A percentile compares a stretch with the other conserved stretches of the same genome.
These are phyloP conservation scores for Pseudotsuga menziesii DNA, from an alignment of 75 land plant species.

Conservation along the genomic window DNA sequence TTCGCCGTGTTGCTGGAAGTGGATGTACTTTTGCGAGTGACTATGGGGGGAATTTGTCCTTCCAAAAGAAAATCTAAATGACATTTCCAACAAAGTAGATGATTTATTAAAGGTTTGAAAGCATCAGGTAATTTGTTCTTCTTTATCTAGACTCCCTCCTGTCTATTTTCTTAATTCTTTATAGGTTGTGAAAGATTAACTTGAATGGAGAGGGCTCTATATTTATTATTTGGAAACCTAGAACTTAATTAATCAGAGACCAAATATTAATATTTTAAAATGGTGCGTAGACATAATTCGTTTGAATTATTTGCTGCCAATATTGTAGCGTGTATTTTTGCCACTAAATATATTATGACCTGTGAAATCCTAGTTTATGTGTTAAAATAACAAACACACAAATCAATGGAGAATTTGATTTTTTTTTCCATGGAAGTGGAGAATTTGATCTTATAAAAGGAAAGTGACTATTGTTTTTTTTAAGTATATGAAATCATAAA, in stretches of 20 bases:
- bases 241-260: not conserved
- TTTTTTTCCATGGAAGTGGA: too few relatives aligned
- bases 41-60: constrained; percentile 67
- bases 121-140: not conserved
- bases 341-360: too few relatives aligned
- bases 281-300: not conserved
- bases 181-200: not conserved
- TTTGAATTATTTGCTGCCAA: too few relatives aligned
- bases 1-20: constrained; percentile 94
- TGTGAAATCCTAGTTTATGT: too few relatives aligned
- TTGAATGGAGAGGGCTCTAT: not conserved
- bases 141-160: not conserved
- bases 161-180: not conserved
- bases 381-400: not conserved
- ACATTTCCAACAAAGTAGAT: constrained; percentile 96
- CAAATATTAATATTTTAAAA: not conserved
- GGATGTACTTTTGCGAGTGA: constrained; percentile 80
- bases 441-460: not conserved
- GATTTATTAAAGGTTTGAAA: constrained; percentile 66
- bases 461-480: too few relatives aligned
- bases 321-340: too few relatives aligned
- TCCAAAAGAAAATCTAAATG: constrained; percentile 80
- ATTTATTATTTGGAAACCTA: not conserved
- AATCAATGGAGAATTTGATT: not conserved
- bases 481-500: too few relatives aligned